These are phyloP conservation scores for Cocos nucifera DNA, from an alignment of 176 grass and related monocot genomes.

Conservation along the genomic window DNA sequence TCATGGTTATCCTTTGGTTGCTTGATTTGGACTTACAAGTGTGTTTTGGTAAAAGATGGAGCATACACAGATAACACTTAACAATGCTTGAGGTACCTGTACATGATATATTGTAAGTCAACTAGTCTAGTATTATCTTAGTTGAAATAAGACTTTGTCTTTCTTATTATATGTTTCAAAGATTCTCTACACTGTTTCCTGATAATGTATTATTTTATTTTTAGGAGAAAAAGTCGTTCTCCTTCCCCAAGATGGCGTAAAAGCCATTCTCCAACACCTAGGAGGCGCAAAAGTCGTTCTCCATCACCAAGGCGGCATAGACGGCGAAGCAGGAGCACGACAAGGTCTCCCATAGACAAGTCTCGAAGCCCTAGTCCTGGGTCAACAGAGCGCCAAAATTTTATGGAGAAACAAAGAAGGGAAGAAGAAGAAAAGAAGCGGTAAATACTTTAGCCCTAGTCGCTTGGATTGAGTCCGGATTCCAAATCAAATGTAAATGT, in stretches of 20 bases:
- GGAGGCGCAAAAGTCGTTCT: conserved; percentile 44
- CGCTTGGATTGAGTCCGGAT: too few relatives aligned
- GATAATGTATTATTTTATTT: conserved; percentile 19
- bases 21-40: conserved; percentile 38
- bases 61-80: conserved; percentile 43
- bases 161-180: conserved; percentile 5
- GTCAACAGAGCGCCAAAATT: conserved; percentile 46
- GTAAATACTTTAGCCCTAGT: conserved; percentile 41
- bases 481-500: too few relatives aligned
- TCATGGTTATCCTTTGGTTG: conserved; percentile 25
- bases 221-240: conserved; percentile 83
- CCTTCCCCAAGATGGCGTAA: conserved; percentile 46
- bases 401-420: conserved; percentile 50
- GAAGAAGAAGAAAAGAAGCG: conserved; percentile 98
- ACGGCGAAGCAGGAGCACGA: conserved; percentile 57
- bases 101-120: conserved; percentile 8
- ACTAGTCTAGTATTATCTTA: neutral
- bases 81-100: conserved; percentile 46
- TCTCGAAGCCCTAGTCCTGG: conserved; percentile 32
- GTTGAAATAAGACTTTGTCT: neutral
- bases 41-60: conserved; percentile 42
- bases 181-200: conserved; percentile 11
- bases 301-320: conserved; percentile 42
- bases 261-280: conserved; percentile 43
- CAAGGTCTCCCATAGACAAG: conserved; percentile 32